Evolutionary conservation across 257 asterid species (phyloP).

Genomic region (Solanum ossicruentum): DNA sequence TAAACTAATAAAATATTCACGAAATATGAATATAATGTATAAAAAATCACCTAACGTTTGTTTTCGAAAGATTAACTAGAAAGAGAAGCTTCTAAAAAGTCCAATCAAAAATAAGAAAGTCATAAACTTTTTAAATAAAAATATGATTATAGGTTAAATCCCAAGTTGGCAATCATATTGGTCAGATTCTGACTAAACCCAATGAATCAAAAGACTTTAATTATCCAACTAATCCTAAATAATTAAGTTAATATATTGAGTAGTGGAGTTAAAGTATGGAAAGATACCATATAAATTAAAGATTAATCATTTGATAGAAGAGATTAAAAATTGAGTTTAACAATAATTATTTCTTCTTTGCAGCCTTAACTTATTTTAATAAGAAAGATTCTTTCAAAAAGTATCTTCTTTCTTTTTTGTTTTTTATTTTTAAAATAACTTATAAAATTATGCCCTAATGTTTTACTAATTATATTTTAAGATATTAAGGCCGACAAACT

Average conservation of each 20-base stretch:
- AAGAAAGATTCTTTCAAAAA: slow-evolving; percentile 21
- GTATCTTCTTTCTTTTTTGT: slow-evolving; percentile 13
- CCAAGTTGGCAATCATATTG: slow-evolving; percentile 43
- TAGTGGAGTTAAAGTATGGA: slow-evolving; percentile 18
- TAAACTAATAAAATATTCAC: too few species aligned
- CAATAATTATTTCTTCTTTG: slow-evolving; percentile 20
- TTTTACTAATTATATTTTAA: not conserved
- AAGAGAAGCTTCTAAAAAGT: slow-evolving; percentile 25
- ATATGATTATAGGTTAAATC: slow-evolving; percentile 4
- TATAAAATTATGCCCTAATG: not conserved
- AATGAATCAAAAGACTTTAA: slow-evolving; percentile 17
- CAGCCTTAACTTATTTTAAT: slow-evolving; percentile 34
- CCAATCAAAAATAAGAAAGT: not conserved
- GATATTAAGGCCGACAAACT: not conserved
- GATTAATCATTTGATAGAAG: slow-evolving; percentile 29
- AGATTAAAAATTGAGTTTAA: slow-evolving; percentile 26
- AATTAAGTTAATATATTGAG: not conserved
- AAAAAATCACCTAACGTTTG: slow-evolving; percentile 18
- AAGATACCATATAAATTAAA: slow-evolving; percentile 25
- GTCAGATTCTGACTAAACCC: slow-evolving; percentile 54
- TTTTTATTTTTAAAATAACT: not conserved
- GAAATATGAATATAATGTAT: too few species aligned
- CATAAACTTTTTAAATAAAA: not conserved
- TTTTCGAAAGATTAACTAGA: slow-evolving; percentile 13
- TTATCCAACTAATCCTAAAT: not conserved